Percentiles rank a stretch among this genome's conserved stretches.
phyloP scores from a whole-genome alignment of 2,329 filamentous ascomycete species.

The Ceratocystis destructans region DNA sequence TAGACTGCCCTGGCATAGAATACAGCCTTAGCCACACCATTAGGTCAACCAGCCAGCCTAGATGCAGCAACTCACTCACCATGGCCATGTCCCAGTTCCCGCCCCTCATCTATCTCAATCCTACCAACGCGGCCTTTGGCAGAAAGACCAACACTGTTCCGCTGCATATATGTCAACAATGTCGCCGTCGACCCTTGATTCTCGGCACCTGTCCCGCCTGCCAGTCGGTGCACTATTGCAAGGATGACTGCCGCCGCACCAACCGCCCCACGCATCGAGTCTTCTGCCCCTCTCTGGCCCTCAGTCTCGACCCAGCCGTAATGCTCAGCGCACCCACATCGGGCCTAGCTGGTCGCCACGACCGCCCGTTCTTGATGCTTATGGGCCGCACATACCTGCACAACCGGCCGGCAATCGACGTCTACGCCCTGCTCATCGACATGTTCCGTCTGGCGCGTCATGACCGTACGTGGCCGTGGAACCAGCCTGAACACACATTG shows the following conservation, averaged over 20 bases:
- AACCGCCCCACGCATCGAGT: neutral
- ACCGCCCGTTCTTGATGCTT: neutral
- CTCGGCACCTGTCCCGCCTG: neutral
- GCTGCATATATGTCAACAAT: neutral
- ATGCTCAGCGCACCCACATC: neutral
- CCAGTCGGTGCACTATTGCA: neutral
- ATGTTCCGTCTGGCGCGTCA: neutral
- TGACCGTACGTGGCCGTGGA: neutral
- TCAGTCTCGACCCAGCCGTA: neutral
- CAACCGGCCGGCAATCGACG: neutral
- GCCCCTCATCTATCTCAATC: too few relatives aligned
- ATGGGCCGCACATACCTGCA: conserved; percentile 1
- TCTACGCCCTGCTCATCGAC: neutral
- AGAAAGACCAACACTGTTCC: neutral
- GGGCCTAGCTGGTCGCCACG: neutral
- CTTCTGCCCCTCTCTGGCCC: neutral
- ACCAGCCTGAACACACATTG: neutral
- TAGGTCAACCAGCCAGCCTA: too few relatives aligned
- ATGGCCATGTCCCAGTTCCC: too few relatives aligned
- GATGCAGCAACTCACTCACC: too few relatives aligned
- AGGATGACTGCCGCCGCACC: neutral
- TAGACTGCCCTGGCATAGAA: too few relatives aligned
- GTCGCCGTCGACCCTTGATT: neutral
- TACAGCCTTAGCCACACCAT: too few relatives aligned
- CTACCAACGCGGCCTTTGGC: neutral